A percentile compares a stretch with the other conserved stretches of the same genome.
Conservation (phyloP, 2,329 filamentous ascomycete species). For the Ceratocystis lukuohia region DNA sequence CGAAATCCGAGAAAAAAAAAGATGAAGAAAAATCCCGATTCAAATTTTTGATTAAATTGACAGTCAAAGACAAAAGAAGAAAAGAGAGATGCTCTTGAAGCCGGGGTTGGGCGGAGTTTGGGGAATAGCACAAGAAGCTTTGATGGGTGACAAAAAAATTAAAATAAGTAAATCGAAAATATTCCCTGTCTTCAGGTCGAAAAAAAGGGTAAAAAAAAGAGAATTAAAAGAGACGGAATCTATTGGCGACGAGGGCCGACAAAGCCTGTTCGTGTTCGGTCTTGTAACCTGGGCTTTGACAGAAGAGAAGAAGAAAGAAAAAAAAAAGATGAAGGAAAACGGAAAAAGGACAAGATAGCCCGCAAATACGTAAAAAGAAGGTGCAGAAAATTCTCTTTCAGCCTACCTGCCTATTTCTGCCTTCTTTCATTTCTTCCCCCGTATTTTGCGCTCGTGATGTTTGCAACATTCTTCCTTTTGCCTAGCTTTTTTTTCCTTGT, state of each 20-base stretch:
- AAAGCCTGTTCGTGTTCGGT: too few species aligned
- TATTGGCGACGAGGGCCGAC: background rate
- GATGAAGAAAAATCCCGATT: background rate
- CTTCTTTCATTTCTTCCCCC: background rate
- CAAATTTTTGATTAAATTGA: background rate
- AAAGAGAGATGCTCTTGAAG: too few species aligned
- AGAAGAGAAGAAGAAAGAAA: background rate
- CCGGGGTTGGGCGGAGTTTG: too few species aligned
- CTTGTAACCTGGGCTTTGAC: background rate
- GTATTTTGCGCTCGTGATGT: background rate
- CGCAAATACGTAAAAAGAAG: background rate
- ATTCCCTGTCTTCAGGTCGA: too few species aligned
- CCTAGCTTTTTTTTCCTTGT: background rate
- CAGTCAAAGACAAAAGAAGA: background rate
- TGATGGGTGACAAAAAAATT: background rate
- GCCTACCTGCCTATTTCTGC: background rate
- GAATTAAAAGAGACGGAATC: background rate
- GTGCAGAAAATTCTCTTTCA: background rate
- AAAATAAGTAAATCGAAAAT: too few species aligned
- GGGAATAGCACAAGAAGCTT: too few species aligned
- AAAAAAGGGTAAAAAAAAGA: too few species aligned
- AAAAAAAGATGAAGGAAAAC: background rate
- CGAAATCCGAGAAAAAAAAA: background rate
- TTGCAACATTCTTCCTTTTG: background rate
- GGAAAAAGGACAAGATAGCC: background rate